Conservation (phyloP, 345 rosid species). For the Moricandia arvensis region DNA sequence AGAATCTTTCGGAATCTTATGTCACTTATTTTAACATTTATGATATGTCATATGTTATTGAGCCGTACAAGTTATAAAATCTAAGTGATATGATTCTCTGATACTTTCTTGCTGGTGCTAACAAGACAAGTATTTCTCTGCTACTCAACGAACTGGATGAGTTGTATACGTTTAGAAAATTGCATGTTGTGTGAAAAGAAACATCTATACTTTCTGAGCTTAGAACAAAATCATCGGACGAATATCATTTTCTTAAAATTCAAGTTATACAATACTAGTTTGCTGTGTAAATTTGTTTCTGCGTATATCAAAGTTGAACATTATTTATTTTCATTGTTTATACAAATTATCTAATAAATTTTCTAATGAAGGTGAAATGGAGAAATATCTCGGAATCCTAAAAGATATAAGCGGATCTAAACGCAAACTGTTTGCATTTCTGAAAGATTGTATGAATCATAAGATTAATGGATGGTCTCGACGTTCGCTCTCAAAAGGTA, state of each 20-base stretch:
- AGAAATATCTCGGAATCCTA: no score
- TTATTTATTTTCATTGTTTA: neutral
- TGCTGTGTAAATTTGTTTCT: neutral
- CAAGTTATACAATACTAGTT: neutral
- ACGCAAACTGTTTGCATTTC: no score
- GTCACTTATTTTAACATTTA: conserved; percentile 21
- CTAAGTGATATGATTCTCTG: conserved; percentile 14
- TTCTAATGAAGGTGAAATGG: no score
- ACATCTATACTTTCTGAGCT: neutral
- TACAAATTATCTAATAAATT: neutral
- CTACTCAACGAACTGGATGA: neutral
- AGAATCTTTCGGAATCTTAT: conserved; percentile 27
- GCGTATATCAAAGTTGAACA: neutral
- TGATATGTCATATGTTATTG: conserved; percentile 17
- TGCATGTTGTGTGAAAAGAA: conserved; percentile 1
- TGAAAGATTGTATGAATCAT: no score
- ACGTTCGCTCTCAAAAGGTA: no score
- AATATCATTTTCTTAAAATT: neutral
- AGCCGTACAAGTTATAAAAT: conserved; percentile 14
- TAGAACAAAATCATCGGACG: neutral
- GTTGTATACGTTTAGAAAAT: neutral
- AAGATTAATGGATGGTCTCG: no score
- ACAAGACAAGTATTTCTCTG: neutral
- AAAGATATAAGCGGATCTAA: no score
- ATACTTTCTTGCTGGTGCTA: conserved; percentile 10